These are phyloP conservation scores for Metarhizium humberi DNA, from an alignment of 2,329 filamentous ascomycete genomes.

Conservation along the genomic window DNA sequence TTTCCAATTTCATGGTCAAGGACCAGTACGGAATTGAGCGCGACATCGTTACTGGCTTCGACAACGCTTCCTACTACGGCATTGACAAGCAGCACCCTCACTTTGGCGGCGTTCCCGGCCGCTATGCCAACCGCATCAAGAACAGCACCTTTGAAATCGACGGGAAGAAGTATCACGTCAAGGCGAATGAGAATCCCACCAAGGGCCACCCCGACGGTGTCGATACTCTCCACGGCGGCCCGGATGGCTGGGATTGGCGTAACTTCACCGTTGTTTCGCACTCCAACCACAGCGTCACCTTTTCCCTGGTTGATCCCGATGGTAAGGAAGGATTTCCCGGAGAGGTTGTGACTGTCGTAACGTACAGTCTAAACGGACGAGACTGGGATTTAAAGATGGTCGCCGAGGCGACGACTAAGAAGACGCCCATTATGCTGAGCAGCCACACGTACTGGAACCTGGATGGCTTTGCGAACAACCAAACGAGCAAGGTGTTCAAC, in stretches of 20 bases:
- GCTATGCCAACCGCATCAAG: constrained; percentile 75
- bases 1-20: constrained; percentile 61
- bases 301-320: constrained; percentile 63
- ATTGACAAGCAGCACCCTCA: constrained; percentile 58
- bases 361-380: constrained; percentile 58
- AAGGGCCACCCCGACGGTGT: constrained; percentile 39
- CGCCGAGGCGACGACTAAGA: constrained; percentile 60
- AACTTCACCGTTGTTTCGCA: constrained; percentile 70
- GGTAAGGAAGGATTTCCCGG: constrained; percentile 72
- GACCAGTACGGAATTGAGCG: constrained; percentile 59
- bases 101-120: constrained; percentile 63
- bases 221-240: constrained; percentile 61
- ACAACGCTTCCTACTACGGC: constrained; percentile 64
- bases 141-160: constrained; percentile 66
- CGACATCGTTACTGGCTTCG: constrained; percentile 65
- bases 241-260: constrained; percentile 66
- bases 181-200: constrained; percentile 54
- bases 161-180: constrained; percentile 47
- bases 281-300: constrained; percentile 60
- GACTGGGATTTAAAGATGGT: constrained; percentile 68
- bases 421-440: constrained; percentile 76
- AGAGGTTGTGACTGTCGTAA: constrained; percentile 64
- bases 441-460: constrained; percentile 74
- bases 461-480: constrained; percentile 67
- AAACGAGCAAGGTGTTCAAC: constrained; percentile 56